Conservation (phyloP, 2,329 filamentous ascomycete genomes). For the Mycosphaerella sp. region DNA sequence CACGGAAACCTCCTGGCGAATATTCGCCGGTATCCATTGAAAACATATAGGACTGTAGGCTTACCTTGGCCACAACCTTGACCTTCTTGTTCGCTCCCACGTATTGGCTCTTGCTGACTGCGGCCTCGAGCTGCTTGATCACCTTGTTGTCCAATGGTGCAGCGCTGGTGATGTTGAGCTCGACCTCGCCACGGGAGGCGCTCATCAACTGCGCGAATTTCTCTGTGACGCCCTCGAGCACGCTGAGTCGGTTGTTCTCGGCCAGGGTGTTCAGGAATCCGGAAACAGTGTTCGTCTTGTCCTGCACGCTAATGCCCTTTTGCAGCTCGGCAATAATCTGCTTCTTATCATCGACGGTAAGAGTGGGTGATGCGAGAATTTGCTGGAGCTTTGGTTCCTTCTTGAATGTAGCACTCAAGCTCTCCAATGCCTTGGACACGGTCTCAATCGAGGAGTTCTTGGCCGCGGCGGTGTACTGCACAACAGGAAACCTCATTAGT, state of each 20-base stretch:
- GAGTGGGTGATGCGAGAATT: slow-evolving; percentile 75
- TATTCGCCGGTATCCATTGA: not conserved
- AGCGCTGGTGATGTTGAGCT: slow-evolving; percentile 86
- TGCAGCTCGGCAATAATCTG: slow-evolving; percentile 80
- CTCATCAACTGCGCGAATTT: slow-evolving; percentile 87
- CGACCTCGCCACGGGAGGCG: slow-evolving; percentile 84
- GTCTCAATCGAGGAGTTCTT: slow-evolving; percentile 82
- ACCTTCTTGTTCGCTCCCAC: slow-evolving; percentile 91
- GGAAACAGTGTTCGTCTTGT: slow-evolving; percentile 76
- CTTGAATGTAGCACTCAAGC: slow-evolving; percentile 64
- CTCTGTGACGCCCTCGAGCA: slow-evolving; percentile 72
- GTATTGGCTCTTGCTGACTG: slow-evolving; percentile 83
- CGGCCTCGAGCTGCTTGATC: slow-evolving; percentile 75
- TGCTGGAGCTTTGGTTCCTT: slow-evolving; percentile 72
- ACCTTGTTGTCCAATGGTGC: slow-evolving; percentile 83
- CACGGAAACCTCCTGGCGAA: not conserved
- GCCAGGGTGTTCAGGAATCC: slow-evolving; percentile 88
- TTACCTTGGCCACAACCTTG: slow-evolving; percentile 82
- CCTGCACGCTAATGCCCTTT: slow-evolving; percentile 65
- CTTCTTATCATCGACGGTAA: slow-evolving; percentile 72
- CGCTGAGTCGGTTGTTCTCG: slow-evolving; percentile 88
- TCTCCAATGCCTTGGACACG: slow-evolving; percentile 71
- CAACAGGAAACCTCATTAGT: not conserved
- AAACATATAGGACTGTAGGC: not conserved
- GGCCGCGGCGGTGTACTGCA: slow-evolving; percentile 87